Evolutionary conservation across 192 early-diverging fungal species (phyloP).

Genomic region (Coemansia sp.): DNA sequence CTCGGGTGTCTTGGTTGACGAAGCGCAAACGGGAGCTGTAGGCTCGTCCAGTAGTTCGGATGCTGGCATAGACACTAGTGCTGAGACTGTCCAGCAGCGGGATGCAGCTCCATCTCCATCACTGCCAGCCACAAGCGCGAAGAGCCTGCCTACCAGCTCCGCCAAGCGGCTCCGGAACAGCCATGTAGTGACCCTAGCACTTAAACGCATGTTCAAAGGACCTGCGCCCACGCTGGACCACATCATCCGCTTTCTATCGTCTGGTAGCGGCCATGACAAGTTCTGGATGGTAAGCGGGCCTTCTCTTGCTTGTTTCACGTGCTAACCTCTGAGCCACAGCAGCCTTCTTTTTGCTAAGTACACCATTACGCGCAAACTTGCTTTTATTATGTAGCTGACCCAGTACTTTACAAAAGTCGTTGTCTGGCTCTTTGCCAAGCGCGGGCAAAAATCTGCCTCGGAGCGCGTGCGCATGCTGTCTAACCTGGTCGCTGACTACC

Average conservation of each 20-base stretch:
- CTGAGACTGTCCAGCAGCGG: background rate
- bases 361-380: background rate
- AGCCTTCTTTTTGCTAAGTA: background rate
- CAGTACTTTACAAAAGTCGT: slow-evolving; percentile 93
- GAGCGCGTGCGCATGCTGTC: slow-evolving; percentile 76
- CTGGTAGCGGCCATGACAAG: slow-evolving; percentile 68
- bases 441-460: slow-evolving; percentile 60
- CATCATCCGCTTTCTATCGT: slow-evolving; percentile 55
- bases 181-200: slow-evolving; percentile 40
- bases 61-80: background rate
- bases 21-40: background rate
- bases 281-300: slow-evolving; percentile 58
- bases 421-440: slow-evolving; percentile 70
- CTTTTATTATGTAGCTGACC: slow-evolving; percentile 60
- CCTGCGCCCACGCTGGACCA: slow-evolving; percentile 67
- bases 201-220: slow-evolving; percentile 49
- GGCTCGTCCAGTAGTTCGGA: background rate
- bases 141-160: background rate
- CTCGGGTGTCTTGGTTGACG: slow-evolving; percentile 34
- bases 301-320: slow-evolving; percentile 3
- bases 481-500: slow-evolving; percentile 84
- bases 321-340: background rate
- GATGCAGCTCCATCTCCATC: background rate
- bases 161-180: slow-evolving; percentile 22
- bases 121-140: background rate